A percentile compares a stretch with the other conserved stretches of the same genome.
These are phyloP conservation scores for Salix suchowensis DNA, from an alignment of 345 rosid species.

Conservation along the genomic window DNA sequence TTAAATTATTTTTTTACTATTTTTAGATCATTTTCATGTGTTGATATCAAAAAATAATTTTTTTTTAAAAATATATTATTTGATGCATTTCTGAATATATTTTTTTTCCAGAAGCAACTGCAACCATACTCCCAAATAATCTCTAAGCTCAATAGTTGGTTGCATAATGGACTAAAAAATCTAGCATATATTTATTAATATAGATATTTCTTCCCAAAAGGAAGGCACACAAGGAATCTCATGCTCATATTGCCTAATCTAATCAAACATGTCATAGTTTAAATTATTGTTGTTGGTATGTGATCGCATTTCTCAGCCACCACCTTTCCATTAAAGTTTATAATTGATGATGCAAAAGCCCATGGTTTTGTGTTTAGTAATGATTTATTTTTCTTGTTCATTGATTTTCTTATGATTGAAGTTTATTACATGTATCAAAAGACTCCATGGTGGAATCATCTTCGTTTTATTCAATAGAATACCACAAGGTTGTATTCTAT, in stretches of 20 bases:
- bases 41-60: no score
- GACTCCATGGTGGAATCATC: slow-evolving; percentile 16
- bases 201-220: not conserved
- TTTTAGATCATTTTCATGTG: no score
- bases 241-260: slow-evolving; percentile 1
- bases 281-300: slow-evolving; percentile 7
- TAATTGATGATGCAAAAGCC: slow-evolving; percentile 9
- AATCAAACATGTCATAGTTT: slow-evolving; percentile 13
- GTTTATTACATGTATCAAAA: not conserved
- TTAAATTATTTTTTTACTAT: no score
- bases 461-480: not conserved
- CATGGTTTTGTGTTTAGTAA: not conserved
- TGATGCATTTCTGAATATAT: no score
- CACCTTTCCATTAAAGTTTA: slow-evolving; percentile 1
- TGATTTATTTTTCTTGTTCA: not conserved
- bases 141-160: no score
- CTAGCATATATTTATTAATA: no score
- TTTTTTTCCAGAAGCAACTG: no score
- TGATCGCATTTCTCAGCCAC: slow-evolving; percentile 16
- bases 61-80: no score
- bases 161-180: no score
- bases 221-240: slow-evolving; percentile 7
- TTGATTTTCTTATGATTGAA: not conserved
- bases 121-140: no score
- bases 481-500: no score